These are phyloP conservation scores for Thermothelomyces thermophilus DNA, from an alignment of 2,329 filamentous ascomycete genomes.

Conservation along the genomic window DNA sequence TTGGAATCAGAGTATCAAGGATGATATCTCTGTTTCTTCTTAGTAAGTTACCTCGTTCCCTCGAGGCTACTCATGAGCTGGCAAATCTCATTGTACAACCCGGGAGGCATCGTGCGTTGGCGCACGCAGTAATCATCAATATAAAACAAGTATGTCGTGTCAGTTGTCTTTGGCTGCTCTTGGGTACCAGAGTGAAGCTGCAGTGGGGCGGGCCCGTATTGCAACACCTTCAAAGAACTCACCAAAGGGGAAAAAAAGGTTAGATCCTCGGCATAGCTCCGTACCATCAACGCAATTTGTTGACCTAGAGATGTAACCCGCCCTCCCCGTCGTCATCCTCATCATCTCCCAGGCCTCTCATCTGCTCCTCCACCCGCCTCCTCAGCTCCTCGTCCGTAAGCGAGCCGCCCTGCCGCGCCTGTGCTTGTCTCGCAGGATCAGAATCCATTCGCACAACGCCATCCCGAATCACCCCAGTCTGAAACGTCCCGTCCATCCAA, in stretches of 20 bases:
- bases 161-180: neutral
- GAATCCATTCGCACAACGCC: conserved; percentile 43
- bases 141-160: conserved; percentile 1
- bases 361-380: conserved; percentile 47
- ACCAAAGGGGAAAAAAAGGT: too few species aligned
- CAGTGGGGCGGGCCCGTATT: too few species aligned
- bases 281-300: conserved; percentile 38
- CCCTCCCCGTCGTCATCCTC: conserved; percentile 47
- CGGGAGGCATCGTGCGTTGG: neutral
- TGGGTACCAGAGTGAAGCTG: too few species aligned
- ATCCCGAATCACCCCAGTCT: conserved; percentile 50
- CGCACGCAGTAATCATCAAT: neutral
- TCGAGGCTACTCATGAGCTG: neutral
- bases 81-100: too few species aligned
- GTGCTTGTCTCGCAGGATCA: conserved; percentile 7
- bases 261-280: neutral
- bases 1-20: neutral
- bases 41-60: neutral
- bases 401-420: conserved; percentile 35
- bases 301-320: conserved; percentile 61
- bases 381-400: conserved; percentile 55
- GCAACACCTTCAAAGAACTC: too few species aligned
- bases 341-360: conserved; percentile 38
- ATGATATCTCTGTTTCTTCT: conserved; percentile 3
- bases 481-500: conserved; percentile 59